Percentiles rank a stretch among this genome's conserved stretches.
Evolutionary conservation across 2,329 filamentous ascomycete species (phyloP).

Genomic region (Dactylellina leptospora): DNA sequence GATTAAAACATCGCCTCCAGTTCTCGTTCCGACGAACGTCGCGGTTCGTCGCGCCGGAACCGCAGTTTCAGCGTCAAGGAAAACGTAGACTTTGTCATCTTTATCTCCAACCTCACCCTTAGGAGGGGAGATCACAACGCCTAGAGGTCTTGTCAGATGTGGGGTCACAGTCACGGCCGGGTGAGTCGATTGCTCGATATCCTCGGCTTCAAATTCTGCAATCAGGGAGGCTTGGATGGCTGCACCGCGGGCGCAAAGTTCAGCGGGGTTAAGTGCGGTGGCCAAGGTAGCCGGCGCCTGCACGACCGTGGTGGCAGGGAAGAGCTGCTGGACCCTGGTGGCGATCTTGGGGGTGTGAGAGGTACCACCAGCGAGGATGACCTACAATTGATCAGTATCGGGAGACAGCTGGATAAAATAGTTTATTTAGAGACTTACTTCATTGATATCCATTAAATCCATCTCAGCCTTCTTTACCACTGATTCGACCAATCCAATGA

Average conservation of each 20-base stretch:
- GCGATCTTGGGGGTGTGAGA: conserved; percentile 95
- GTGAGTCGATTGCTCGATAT: conserved; percentile 96
- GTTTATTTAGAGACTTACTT: no score
- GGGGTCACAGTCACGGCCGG: conserved; percentile 92
- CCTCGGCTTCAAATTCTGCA: conserved; percentile 89
- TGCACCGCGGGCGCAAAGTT: conserved; percentile 86
- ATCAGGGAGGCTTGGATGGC: conserved; percentile 95
- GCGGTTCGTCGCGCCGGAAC: conserved; percentile 86
- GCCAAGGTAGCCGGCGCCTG: conserved; percentile 82
- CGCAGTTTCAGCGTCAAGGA: conserved; percentile 86
- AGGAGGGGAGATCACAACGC: conserved; percentile 74
- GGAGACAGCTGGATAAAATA: background rate
- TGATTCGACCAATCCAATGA: conserved; percentile 83
- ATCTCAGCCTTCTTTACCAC: conserved; percentile 91
- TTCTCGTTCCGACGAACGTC: conserved; percentile 77
- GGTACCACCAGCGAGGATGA: conserved; percentile 90
- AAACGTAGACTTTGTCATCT: conserved; percentile 77
- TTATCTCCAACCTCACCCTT: conserved; percentile 62
- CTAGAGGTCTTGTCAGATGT: conserved; percentile 87
- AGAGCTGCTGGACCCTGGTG: conserved; percentile 77
- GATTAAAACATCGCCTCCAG: conserved; percentile 86
- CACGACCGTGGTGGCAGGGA: conserved; percentile 80
- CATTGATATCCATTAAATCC: conserved; percentile 90
- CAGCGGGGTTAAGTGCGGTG: conserved; percentile 88
- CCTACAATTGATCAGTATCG: conserved; percentile 60